These are phyloP conservation scores for Passalora sequoiae DNA, from an alignment of 2,329 filamentous ascomycete genomes.

Conservation along the genomic window DNA sequence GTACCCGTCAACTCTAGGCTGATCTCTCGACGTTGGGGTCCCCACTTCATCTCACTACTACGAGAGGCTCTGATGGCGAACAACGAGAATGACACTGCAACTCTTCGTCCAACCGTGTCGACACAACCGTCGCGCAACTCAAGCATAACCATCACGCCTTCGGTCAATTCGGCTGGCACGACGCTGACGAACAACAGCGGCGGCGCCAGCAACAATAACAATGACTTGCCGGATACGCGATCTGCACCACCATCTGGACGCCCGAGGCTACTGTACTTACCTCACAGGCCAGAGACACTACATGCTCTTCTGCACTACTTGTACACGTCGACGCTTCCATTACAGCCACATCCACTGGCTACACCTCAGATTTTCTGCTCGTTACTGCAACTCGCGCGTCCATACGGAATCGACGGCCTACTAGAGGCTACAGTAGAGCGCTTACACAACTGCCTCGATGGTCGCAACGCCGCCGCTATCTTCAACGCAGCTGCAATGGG, in stretches of 20 bases:
- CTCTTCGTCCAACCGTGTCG: conserved; percentile 57
- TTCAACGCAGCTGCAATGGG: conserved; percentile 99
- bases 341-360: conserved; percentile 69
- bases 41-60: conserved; percentile 89
- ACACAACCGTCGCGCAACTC: conserved; percentile 64
- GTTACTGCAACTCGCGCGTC: conserved; percentile 83
- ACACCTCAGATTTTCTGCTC: conserved; percentile 95
- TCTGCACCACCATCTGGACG: conserved; percentile 56
- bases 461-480: conserved; percentile 88
- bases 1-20: conserved; percentile 92
- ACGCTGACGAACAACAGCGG: conserved; percentile 46
- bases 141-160: conserved; percentile 76
- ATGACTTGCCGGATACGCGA: conserved; percentile 49
- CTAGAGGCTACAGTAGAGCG: conserved; percentile 89
- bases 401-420: conserved; percentile 88
- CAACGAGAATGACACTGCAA: conserved; percentile 66
- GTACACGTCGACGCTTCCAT: conserved; percentile 84
- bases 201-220: conserved; percentile 30
- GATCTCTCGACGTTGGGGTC: conserved; percentile 83
- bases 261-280: conserved; percentile 83
- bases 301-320: conserved; percentile 88
- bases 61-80: conserved; percentile 69
- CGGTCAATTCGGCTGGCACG: conserved; percentile 46
- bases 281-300: conserved; percentile 83
- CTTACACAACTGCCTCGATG: conserved; percentile 82